These are phyloP conservation scores for Crithidia sp. DNA, from an alignment of 208 protist genomes.

Conservation along the genomic window DNA sequence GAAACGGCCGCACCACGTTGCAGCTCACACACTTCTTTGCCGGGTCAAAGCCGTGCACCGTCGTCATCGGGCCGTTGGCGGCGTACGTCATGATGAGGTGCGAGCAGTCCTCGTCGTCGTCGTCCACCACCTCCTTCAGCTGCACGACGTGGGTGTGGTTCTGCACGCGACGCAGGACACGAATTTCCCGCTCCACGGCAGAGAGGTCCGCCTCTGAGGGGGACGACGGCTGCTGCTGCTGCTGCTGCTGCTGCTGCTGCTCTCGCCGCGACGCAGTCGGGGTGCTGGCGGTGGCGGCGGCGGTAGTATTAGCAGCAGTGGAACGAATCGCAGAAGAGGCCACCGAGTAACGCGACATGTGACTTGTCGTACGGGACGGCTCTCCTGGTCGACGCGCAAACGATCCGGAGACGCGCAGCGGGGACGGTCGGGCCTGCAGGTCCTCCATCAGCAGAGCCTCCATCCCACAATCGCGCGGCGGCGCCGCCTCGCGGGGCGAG, in stretches of 20 bases:
- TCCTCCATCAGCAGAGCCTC: not conserved
- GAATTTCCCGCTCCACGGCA: conserved; percentile 90
- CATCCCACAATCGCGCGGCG: not conserved
- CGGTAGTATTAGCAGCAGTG: no score
- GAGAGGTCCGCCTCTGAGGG: conserved; percentile 18
- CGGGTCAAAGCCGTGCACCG: conserved; percentile 40
- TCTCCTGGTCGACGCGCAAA: not conserved
- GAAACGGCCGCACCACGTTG: conserved; percentile 47
- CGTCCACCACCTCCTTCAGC: conserved; percentile 95
- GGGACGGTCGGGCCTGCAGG: not conserved
- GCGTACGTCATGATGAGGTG: conserved; percentile 75
- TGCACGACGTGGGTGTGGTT: conserved; percentile 90
- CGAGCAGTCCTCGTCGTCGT: conserved; percentile 82
- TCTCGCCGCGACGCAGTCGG: not conserved
- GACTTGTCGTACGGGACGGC: not conserved
- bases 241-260: not conserved
- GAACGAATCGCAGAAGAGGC: not conserved
- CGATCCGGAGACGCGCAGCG: not conserved
- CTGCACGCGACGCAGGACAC: conserved; percentile 92
- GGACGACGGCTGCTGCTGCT: not conserved
- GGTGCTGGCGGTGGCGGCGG: no score
- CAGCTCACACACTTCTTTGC: conserved; percentile 20
- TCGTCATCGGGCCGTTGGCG: conserved; percentile 38
- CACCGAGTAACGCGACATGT: not conserved
- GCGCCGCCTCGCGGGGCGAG: not conserved